phyloP scores from a whole-genome alignment of 179 eudicot species.

The Corrigiola litoralis region DNA sequence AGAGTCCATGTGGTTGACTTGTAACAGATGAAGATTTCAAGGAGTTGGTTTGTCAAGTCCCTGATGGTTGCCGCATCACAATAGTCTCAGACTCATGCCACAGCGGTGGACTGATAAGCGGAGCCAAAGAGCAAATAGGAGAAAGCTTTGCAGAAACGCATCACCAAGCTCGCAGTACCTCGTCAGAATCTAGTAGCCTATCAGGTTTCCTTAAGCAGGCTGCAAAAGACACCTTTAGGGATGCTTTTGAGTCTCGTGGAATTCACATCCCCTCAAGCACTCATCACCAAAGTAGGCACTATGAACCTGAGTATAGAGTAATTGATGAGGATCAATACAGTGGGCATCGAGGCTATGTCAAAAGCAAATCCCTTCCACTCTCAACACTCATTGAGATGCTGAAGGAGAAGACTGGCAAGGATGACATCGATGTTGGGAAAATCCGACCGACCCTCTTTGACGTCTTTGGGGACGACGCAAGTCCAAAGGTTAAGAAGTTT shows the following conservation, averaged over 20 bases:
- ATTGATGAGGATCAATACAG: slow-evolving; percentile 31
- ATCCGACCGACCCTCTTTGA: slow-evolving; percentile 69
- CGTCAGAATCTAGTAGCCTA: slow-evolving; percentile 41
- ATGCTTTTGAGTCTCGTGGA: slow-evolving; percentile 63
- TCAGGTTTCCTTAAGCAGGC: slow-evolving; percentile 47
- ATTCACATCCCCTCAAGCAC: slow-evolving; percentile 52
- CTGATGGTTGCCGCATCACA: slow-evolving; percentile 62
- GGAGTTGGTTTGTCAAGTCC: slow-evolving; percentile 60
- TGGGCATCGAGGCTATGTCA: slow-evolving; percentile 32
- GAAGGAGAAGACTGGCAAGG: slow-evolving; percentile 76
- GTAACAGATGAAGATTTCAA: slow-evolving; percentile 73
- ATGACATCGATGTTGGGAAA: slow-evolving; percentile 61
- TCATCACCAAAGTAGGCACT: slow-evolving; percentile 20
- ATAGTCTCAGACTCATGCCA: slow-evolving; percentile 84
- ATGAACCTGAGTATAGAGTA: slow-evolving; percentile 36
- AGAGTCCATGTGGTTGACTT: not conserved
- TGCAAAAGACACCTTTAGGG: slow-evolving; percentile 44
- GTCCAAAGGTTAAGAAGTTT: slow-evolving; percentile 93
- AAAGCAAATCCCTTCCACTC: slow-evolving; percentile 59
- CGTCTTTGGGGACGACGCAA: slow-evolving; percentile 77
- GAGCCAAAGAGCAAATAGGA: slow-evolving; percentile 81
- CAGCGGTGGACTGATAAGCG: slow-evolving; percentile 72
- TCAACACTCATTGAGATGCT: slow-evolving; percentile 76
- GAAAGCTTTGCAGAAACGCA: slow-evolving; percentile 54
- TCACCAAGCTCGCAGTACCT: slow-evolving; percentile 8